These are phyloP conservation scores for Pseudogymnoascus sp. DNA, from an alignment of 2,329 filamentous ascomycete genomes.

Conservation along the genomic window DNA sequence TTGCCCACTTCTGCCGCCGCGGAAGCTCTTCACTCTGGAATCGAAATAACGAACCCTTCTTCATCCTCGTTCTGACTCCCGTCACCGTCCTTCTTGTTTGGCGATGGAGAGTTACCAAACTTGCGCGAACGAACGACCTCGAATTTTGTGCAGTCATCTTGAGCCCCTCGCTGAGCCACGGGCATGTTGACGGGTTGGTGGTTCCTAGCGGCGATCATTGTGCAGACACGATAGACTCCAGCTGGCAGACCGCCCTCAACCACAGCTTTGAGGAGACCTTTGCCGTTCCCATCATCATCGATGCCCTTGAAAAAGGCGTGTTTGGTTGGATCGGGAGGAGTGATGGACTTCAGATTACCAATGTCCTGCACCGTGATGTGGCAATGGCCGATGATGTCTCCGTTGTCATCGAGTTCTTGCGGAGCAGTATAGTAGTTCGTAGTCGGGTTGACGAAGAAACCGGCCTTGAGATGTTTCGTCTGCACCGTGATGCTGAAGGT, in stretches of 20 bases:
- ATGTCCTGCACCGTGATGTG: conserved; percentile 33
- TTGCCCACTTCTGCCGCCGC: neutral
- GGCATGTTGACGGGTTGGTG: conserved; percentile 37
- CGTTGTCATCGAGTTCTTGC: conserved; percentile 21
- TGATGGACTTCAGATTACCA: conserved; percentile 10
- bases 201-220: conserved; percentile 33
- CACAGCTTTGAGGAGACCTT: conserved; percentile 30
- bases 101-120: conserved; percentile 13
- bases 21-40: neutral
- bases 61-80: neutral
- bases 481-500: conserved; percentile 21
- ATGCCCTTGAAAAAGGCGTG: conserved; percentile 36
- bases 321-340: conserved; percentile 24
- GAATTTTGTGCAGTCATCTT: conserved; percentile 38
- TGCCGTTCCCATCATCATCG: conserved; percentile 31
- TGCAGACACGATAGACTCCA: conserved; percentile 37
- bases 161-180: conserved; percentile 35
- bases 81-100: neutral
- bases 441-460: conserved; percentile 24
- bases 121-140: conserved; percentile 26
- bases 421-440: conserved; percentile 25
- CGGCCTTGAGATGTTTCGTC: conserved; percentile 21
- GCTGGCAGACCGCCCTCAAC: conserved; percentile 33
- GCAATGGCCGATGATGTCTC: conserved; percentile 30
- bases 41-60: neutral